phyloP scores from a whole-genome alignment of 2,329 filamentous ascomycete genomes.

The Ophiognomonia clavigignenti-juglandacearum region DNA sequence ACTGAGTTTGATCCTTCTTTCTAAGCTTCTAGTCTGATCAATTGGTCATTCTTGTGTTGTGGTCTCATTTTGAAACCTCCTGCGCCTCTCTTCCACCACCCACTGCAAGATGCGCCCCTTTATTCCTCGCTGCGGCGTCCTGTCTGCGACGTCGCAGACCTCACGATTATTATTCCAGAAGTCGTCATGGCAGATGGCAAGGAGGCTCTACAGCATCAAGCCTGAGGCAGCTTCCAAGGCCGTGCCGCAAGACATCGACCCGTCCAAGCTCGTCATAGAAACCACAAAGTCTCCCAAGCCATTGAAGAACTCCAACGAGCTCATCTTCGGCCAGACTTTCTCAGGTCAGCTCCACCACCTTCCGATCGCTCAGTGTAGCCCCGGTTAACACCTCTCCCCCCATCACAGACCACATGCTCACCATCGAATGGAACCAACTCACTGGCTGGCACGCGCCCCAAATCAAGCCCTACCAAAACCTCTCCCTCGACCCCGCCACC shows the following conservation, averaged over 20 bases:
- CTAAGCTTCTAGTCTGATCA: neutral
- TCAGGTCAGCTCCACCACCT: constrained; percentile 72
- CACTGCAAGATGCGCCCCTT: constrained; percentile 41
- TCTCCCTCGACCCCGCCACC: constrained; percentile 90
- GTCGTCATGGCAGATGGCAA: constrained; percentile 28
- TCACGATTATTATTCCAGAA: constrained; percentile 26
- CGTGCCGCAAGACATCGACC: constrained; percentile 66
- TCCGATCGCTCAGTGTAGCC: no score
- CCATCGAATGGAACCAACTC: constrained; percentile 83
- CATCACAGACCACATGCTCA: constrained; percentile 88
- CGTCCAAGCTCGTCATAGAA: constrained; percentile 69
- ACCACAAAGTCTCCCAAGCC: constrained; percentile 72
- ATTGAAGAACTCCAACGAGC: constrained; percentile 68
- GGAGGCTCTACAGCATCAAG: constrained; percentile 49
- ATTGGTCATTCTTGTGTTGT: neutral
- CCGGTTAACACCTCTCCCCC: no score
- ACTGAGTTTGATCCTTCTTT: neutral
- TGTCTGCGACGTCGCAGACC: constrained; percentile 25
- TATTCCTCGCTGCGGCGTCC: constrained; percentile 35
- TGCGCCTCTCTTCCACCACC: neutral
- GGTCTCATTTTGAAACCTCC: neutral
- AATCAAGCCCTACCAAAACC: constrained; percentile 93
- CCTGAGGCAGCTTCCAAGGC: constrained; percentile 42
- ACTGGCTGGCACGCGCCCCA: constrained; percentile 78
- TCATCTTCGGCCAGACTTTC: constrained; percentile 87